These are phyloP conservation scores for Cordyceps cicadae DNA, from an alignment of 2,329 filamentous ascomycete genomes.

Conservation along the genomic window DNA sequence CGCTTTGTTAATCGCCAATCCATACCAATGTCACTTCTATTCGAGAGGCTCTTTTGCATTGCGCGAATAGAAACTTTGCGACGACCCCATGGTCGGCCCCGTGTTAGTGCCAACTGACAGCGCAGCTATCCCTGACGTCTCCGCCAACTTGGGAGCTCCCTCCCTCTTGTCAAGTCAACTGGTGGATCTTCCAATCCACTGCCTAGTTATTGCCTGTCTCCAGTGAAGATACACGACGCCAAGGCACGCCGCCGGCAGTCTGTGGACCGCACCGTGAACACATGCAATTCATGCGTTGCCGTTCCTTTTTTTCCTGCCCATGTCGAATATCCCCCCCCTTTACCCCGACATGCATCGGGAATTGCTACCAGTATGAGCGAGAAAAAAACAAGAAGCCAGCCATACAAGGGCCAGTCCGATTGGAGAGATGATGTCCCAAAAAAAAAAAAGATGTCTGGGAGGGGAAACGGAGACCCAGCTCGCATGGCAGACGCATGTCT, in stretches of 20 bases:
- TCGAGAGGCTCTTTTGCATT: not conserved
- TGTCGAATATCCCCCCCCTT: not conserved
- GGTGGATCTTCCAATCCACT: no score
- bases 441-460: constrained; percentile 8
- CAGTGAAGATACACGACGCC: no score
- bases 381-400: not conserved
- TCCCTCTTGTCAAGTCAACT: no score
- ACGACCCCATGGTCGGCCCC: no score
- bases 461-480: constrained; percentile 1
- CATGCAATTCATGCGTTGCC: not conserved
- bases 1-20: not conserved
- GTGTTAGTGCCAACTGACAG: no score
- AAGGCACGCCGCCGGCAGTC: not conserved
- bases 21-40: not conserved
- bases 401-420: not conserved
- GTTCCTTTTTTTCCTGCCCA: not conserved
- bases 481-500: constrained; percentile 9
- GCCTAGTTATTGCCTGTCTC: no score
- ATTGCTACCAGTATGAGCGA: no score
- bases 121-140: no score
- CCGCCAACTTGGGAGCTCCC: no score
- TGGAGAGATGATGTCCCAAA: constrained; percentile 1
- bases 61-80: no score
- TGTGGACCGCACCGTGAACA: not conserved
- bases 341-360: not conserved